phyloP scores from a whole-genome alignment of 169 alveolate species.

The Cardiosporidium cionae region DNA sequence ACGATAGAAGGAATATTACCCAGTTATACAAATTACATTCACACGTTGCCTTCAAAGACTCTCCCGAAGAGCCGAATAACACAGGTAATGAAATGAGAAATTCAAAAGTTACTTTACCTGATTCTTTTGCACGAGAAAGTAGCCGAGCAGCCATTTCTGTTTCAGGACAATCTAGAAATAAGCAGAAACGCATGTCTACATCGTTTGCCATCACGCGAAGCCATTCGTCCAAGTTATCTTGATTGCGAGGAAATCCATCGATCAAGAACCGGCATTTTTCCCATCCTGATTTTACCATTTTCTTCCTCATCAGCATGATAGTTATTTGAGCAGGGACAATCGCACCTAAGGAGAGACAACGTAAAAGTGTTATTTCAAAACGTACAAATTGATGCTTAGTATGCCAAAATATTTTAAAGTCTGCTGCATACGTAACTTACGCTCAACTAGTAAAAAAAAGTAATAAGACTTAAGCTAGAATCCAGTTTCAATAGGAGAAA shows the following conservation, averaged over 20 bases:
- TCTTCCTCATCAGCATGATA: slow-evolving; percentile 66
- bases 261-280: slow-evolving; percentile 62
- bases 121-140: slow-evolving; percentile 57
- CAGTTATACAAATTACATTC: no score
- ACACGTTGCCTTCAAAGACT: no score
- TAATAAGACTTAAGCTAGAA: no score
- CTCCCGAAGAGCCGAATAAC: no score
- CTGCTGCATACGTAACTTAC: no score
- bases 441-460: no score
- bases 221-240: slow-evolving; percentile 77
- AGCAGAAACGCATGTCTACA: slow-evolving; percentile 33
- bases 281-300: slow-evolving; percentile 82
- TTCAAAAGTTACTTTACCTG: background rate
- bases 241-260: slow-evolving; percentile 94
- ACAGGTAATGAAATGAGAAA: no score
- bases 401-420: no score
- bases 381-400: no score
- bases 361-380: background rate
- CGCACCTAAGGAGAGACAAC: slow-evolving; percentile 50
- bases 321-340: slow-evolving; percentile 93
- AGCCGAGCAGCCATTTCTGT: slow-evolving; percentile 57
- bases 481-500: no score
- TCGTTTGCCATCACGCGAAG: slow-evolving; percentile 43
- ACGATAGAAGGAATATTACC: background rate
- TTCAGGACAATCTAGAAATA: slow-evolving; percentile 57